A percentile compares a stretch with the other conserved stretches of the same genome.
These are phyloP conservation scores for Exophiala dermatitidis DNA, from an alignment of 2,329 filamentous ascomycete species.

Conservation along the genomic window DNA sequence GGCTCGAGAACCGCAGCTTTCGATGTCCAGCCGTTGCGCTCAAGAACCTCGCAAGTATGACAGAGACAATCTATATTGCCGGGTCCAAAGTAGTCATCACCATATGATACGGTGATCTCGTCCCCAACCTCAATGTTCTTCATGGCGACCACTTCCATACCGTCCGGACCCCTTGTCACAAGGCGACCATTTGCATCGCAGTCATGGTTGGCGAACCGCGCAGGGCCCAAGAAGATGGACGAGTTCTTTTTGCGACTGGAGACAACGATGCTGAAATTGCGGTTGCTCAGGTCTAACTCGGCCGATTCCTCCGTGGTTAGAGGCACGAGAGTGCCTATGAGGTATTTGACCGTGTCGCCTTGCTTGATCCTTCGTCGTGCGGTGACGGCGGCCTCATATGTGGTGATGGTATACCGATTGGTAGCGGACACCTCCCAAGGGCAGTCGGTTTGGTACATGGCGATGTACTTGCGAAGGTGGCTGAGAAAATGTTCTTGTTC, in stretches of 20 bases:
- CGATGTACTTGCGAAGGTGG: constrained; percentile 83
- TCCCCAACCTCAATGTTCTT: constrained; percentile 78
- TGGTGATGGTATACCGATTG: constrained; percentile 88
- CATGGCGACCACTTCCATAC: constrained; percentile 83
- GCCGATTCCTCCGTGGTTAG: constrained; percentile 89
- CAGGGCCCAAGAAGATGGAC: constrained; percentile 88
- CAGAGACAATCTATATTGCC: constrained; percentile 95
- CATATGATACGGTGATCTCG: constrained; percentile 94
- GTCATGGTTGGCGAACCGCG: constrained; percentile 95
- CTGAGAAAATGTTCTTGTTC: constrained; percentile 80
- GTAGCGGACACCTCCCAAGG: constrained; percentile 91
- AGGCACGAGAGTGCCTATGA: constrained; percentile 82
- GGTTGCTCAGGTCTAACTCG: constrained; percentile 69
- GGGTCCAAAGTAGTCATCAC: constrained; percentile 90
- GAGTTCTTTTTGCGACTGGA: constrained; percentile 86
- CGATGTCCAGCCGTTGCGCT: constrained; percentile 75
- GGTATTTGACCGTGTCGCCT: constrained; percentile 82
- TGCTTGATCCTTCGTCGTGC: constrained; percentile 71
- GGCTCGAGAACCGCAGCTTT: constrained; percentile 16
- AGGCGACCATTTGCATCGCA: constrained; percentile 87
- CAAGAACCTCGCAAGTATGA: constrained; percentile 68
- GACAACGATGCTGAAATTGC: constrained; percentile 95
- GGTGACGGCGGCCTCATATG: constrained; percentile 79
- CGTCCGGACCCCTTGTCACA: constrained; percentile 72
- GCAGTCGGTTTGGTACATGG: constrained; percentile 87